Base-by-base conservation (phyloP, 208 protist species). In the Spironucleus salmonicida region DNA sequence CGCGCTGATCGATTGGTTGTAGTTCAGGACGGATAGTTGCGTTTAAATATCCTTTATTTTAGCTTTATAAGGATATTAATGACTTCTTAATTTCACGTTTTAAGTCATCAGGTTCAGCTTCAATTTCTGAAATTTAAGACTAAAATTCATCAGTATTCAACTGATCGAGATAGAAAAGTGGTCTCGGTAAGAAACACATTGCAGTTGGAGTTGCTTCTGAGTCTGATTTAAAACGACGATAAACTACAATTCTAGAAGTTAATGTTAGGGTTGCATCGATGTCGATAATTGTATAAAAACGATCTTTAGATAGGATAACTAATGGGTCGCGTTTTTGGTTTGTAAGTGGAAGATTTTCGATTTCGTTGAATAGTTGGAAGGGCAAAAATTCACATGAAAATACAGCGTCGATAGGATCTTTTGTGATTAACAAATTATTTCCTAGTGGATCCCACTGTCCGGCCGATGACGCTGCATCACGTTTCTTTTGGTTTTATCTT, bases 1-100 rank as follows among this genome's bases (percentile, higher is more conserved):
- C 38, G 15, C 64, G 64, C 34, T 71, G 64, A n/a, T 71, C 64
- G 45, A 71, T n/a, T 42, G 64, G 64, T 38, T 71, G 34, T n/a
- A 71, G n/a, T n/a, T 71, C 64, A 23, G 64, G 64, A 15, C 64
- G n/a, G 9, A 30, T 42, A 7, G 26, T 71, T 23, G 64, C 64
- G 45, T 38, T 42, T 7, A 71, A 35, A 71, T 9, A 11, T 32
- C 64, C 64, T 7, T 15, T 45, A 45, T 11, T 38, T 38, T 71
- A 19, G 4, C 32, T 45, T n/a, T 71, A 38, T 57, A 71, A 27
- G n/a, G 30, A 42, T n/a, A 71, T 45, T 15, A 71, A 57, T 38
- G 64, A 9, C 64, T 71, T 38, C 11, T 71, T 71, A 42, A 71
- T 11, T 35, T n/a, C n/a, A 11, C 34, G 4, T n/a, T n/a, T 71